phyloP scores from a whole-genome alignment of 192 early-diverging fungal genomes.

The Phycomyces nitens region DNA sequence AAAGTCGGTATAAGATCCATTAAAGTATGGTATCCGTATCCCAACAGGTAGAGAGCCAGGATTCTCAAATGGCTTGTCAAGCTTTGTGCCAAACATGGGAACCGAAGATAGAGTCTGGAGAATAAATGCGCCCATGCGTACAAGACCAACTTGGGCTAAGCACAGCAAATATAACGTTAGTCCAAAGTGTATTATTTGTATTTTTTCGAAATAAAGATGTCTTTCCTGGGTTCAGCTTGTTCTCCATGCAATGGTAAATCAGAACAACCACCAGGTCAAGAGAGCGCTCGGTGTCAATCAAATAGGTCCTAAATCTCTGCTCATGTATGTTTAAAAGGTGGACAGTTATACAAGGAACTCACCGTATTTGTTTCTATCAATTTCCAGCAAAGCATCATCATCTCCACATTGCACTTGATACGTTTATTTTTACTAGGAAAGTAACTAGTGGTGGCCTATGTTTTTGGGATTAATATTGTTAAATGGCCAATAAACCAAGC shows the following conservation, averaged over 20 bases:
- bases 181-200: background rate
- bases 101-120: slow-evolving; percentile 71
- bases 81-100: slow-evolving; percentile 56
- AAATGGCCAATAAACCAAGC: too few relatives aligned
- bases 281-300: slow-evolving; percentile 60
- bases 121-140: slow-evolving; percentile 68
- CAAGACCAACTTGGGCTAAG: slow-evolving; percentile 63
- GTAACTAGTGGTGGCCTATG: slow-evolving; percentile 62
- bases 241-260: slow-evolving; percentile 59
- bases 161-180: background rate
- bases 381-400: slow-evolving; percentile 85
- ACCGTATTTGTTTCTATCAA: slow-evolving; percentile 77
- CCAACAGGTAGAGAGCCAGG: slow-evolving; percentile 53
- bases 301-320: slow-evolving; percentile 62
- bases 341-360: too few relatives aligned
- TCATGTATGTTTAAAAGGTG: background rate
- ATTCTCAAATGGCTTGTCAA: slow-evolving; percentile 66
- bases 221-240: slow-evolving; percentile 56
- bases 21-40: slow-evolving; percentile 49
- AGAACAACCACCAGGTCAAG: slow-evolving; percentile 58
- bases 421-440: slow-evolving; percentile 72
- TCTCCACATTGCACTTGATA: slow-evolving; percentile 60
- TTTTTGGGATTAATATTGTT: too few relatives aligned
- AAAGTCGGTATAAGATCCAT: slow-evolving; percentile 75
- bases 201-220: background rate